Evolutionary conservation across 139 green algal genomes (phyloP), one percentile per base, ranked within the genome.

Genomic region (Chloropicon primus): DNA sequence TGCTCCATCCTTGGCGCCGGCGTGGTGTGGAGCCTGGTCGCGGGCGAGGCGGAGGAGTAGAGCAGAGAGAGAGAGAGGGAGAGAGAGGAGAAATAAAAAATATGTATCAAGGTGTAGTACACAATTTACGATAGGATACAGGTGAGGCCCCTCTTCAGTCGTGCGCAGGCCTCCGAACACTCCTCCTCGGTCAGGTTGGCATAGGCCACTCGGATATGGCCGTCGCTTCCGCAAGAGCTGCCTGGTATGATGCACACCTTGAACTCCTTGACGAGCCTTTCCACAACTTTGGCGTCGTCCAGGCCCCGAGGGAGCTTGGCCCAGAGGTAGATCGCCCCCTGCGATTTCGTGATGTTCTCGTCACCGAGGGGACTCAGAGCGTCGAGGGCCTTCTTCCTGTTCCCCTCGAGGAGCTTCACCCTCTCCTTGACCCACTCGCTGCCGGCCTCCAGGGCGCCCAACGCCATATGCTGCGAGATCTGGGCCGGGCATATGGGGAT

Each of bases 311-410:
- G 94, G 74, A 98, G 87, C 76, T 85, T 87, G 0, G 85, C 91
- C 84, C 86, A 97, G 0, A 96, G 78, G 82, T 98, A 98, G 79
- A 98, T 97, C 3, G 92, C 94, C 0, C 93, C 94, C 54, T 95
- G 87, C 1, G 90, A 89, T 2, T 87, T 88, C 26, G 75, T 84
- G 23, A 97, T 78, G 25, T 17, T 78, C 74, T 17, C 24, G 21
- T 73, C 24, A 21, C 80, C 87, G 62, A 95, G 75, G 1, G 90
- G 90, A 0, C 81, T 78, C 53, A 97, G 79, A 17, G 92, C 93
- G 21, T 90, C 81, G 1, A 87, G 29, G 0, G 93, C 62, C 23
- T 78, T 74, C 5, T 74, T 78, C 24, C 90, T 78, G 80, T 96
- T 94, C 29, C 23, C 25, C 21, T 72, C 74, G 25, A 91, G 71